phyloP scores from a whole-genome alignment of 2,329 filamentous ascomycete species.

The Corynespora cassiicola region DNA sequence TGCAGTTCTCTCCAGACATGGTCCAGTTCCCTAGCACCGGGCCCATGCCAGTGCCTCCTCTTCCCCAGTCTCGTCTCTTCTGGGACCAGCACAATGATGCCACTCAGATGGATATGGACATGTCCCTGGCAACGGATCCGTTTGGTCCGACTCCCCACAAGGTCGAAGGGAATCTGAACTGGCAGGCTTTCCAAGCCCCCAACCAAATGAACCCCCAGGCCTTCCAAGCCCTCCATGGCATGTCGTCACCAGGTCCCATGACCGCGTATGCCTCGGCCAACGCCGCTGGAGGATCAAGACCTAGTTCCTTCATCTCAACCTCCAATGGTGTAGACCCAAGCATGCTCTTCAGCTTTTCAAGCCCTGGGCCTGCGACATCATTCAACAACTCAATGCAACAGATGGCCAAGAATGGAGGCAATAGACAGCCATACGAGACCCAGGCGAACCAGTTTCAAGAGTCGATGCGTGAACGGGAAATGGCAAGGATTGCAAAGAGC shows the following conservation, averaged over 20 bases:
- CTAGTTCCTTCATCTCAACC: conserved; percentile 41
- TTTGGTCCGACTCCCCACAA: conserved; percentile 45
- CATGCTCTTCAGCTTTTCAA: conserved; percentile 52
- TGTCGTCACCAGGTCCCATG: conserved; percentile 28
- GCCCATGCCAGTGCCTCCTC: conserved; percentile 62
- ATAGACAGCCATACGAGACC: conserved; percentile 49
- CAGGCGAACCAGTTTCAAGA: conserved; percentile 37
- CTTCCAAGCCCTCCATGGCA: conserved; percentile 40
- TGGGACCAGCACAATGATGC: conserved; percentile 42
- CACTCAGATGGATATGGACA: conserved; percentile 43
- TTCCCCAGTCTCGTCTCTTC: conserved; percentile 56
- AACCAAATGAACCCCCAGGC: conserved; percentile 41
- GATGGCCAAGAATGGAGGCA: conserved; percentile 16
- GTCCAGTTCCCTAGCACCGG: conserved; percentile 60
- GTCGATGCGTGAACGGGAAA: conserved; percentile 41
- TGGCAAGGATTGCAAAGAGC: conserved; percentile 34
- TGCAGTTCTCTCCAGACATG: conserved; percentile 65
- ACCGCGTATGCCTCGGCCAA: conserved; percentile 31
- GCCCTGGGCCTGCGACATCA: conserved; percentile 30
- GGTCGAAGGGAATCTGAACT: conserved; percentile 35
- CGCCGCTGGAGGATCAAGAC: conserved; percentile 26
- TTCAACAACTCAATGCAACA: conserved; percentile 34
- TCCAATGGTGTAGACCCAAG: conserved; percentile 55
- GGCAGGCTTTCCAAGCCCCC: conserved; percentile 40
- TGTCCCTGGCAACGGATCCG: conserved; percentile 36